Percentiles rank a stretch among this genome's conserved stretches.
phyloP scores from a whole-genome alignment of 1,139 yeast genomes.

The Saccharomycopsis hybrid region DNA sequence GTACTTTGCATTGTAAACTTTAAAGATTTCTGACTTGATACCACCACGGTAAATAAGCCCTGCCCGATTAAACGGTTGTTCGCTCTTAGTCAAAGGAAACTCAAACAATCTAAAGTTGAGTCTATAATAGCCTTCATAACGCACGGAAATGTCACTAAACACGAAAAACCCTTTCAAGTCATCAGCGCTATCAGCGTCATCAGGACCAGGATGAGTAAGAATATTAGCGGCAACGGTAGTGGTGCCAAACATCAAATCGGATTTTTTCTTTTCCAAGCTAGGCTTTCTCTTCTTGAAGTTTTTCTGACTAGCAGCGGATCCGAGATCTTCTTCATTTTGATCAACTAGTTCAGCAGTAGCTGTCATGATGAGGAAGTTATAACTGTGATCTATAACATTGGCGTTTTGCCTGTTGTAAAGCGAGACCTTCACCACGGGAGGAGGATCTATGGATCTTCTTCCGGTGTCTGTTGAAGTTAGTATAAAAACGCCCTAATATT shows the following conservation, averaged over 20 bases:
- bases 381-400: constrained; percentile 18
- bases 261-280: constrained; percentile 15
- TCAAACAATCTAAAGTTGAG: constrained; percentile 17
- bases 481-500: too few species aligned
- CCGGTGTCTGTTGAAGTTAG: constrained; percentile 12
- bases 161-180: constrained; percentile 19
- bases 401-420: neutral
- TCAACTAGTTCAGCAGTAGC: constrained; percentile 18
- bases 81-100: constrained; percentile 12
- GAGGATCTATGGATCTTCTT: constrained; percentile 21
- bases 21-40: constrained; percentile 13
- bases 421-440: constrained; percentile 19
- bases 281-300: constrained; percentile 18
- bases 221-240: constrained; percentile 19
- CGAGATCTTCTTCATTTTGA: constrained; percentile 15
- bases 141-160: constrained; percentile 20
- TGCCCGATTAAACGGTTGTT: neutral
- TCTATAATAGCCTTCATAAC: constrained; percentile 19
- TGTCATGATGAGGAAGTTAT: constrained; percentile 17
- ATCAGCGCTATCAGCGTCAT: neutral
- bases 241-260: constrained; percentile 17
- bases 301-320: constrained; percentile 16
- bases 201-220: neutral
- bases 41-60: constrained; percentile 15
- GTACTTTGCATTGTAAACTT: constrained; percentile 19